Evolutionary conservation across 2,329 filamentous ascomycete species (phyloP), one percentile per base, ranked within the genome.

Genomic region (Hypoxylon sp.): DNA sequence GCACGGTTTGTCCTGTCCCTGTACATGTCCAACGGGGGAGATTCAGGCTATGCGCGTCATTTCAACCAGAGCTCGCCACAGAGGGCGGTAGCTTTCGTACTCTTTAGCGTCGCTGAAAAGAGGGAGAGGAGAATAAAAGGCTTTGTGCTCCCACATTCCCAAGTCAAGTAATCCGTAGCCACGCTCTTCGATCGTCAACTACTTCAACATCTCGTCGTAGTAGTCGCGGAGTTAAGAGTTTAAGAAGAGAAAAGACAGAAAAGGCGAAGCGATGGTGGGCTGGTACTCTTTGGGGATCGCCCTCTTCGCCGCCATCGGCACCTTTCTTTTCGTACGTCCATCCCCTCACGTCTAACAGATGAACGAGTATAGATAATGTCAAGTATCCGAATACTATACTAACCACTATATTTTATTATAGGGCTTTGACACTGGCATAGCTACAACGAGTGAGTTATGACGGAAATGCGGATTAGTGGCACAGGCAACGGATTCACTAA

Each of bases 381-480:
- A 10, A 44, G 24, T 22, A 10, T 9, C n/a, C 22, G 47, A 47
- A 44, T 19, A 14, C 13, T 54, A 24, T 62, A 5, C 60, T 70
- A 42, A 50, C 19, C 50, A 5, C 26, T 35, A 11, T 2, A 42
- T 35, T 39, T 29, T 26, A 19, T 29, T 51, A 51, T 58, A 86
- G 85, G 87, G 86, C 2, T 88, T 88, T 66, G 87, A 88, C 74
- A 88, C 86, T 0, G 87, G 87, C 29, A 88, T 88, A 61, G 86
- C 86, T 3, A 89, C 87, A 11, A 88, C 86, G 14, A 88, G 83
- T 85, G 66, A 78, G 81, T 78, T 59, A 24, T n/a, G 39, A 53
- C 29, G 26, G 14, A 57, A 39, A 37, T n/a, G 39, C 8, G 33
- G 29, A 24, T 54, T 35, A 37, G 24, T 33, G 37, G 17, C 44